These are phyloP conservation scores for Penicillium sp. DNA, from an alignment of 2,329 filamentous ascomycete species.

Conservation along the genomic window DNA sequence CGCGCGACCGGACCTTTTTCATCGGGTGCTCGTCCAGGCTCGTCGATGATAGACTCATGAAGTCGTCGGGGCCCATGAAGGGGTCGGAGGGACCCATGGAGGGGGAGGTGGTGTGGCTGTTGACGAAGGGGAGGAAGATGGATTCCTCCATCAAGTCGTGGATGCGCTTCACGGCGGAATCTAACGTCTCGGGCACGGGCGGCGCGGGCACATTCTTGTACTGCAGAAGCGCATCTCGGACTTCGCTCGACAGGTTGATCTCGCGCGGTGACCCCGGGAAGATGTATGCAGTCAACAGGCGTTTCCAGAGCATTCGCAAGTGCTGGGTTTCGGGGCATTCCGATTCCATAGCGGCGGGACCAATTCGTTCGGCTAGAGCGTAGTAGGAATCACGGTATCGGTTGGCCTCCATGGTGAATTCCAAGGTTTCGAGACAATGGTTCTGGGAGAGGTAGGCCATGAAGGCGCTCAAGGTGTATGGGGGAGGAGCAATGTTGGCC, in stretches of 20 bases:
- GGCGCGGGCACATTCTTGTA: constrained; percentile 58
- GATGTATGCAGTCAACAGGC: constrained; percentile 87
- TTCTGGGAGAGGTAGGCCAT: constrained; percentile 97
- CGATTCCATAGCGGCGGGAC: constrained; percentile 48
- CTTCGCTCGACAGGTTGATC: constrained; percentile 83
- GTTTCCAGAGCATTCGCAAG: constrained; percentile 79
- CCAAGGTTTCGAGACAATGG: constrained; percentile 92
- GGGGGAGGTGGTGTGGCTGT: constrained; percentile 57
- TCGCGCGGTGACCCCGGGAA: constrained; percentile 79
- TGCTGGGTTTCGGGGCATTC: constrained; percentile 64
- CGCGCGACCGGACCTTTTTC: constrained; percentile 29
- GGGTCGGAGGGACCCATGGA: constrained; percentile 48
- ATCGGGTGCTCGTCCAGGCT: constrained; percentile 33
- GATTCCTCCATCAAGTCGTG: constrained; percentile 98
- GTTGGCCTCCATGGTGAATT: constrained; percentile 93
- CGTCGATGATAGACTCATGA: constrained; percentile 32
- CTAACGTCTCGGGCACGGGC: constrained; percentile 74
- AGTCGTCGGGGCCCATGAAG: constrained; percentile 42
- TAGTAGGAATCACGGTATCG: constrained; percentile 72
- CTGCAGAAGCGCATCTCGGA: constrained; percentile 75
- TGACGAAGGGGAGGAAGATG: constrained; percentile 86
- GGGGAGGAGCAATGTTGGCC: constrained; percentile 77
- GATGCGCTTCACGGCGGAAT: constrained; percentile 81
- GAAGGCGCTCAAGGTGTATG: constrained; percentile 88
- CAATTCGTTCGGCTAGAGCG: constrained; percentile 55